These are phyloP conservation scores for Vitis rotundifolia DNA, from an alignment of 164 flowering plant species.

Conservation along the genomic window DNA sequence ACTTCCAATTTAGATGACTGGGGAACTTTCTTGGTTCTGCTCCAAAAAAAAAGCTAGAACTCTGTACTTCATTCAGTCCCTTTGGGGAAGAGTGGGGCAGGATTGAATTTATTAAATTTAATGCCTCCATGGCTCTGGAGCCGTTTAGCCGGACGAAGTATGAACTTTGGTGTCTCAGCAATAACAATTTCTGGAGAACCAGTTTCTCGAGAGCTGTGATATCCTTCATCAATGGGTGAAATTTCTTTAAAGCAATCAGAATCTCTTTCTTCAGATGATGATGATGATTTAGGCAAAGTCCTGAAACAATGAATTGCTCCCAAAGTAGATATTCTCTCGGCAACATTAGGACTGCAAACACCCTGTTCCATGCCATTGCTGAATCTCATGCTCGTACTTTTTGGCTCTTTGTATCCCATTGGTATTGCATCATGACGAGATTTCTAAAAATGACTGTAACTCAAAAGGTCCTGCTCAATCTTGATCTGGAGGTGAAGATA, in stretches of 20 bases:
- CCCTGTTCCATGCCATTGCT: conserved; percentile 19
- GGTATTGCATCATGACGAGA: conserved; percentile 72
- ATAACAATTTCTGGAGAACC: conserved; percentile 25
- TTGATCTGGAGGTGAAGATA: conserved; percentile 43
- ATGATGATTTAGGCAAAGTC: conserved; percentile 24
- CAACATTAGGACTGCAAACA: conserved; percentile 19
- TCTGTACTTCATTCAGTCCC: conserved; percentile 37
- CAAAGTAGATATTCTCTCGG: conserved; percentile 22
- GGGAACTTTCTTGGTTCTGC: conserved; percentile 42
- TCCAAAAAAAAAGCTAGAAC: conserved; percentile 34
- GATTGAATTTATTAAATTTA: conserved; percentile 19
- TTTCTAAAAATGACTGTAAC: conserved; percentile 72
- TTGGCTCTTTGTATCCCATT: conserved; percentile 54
- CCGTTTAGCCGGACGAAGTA: conserved; percentile 33
- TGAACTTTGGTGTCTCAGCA: conserved; percentile 22
- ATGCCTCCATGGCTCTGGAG: conserved; percentile 22
- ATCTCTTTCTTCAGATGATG: conserved; percentile 40
- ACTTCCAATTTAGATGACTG: too few species aligned
- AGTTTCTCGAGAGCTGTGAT: conserved; percentile 13
- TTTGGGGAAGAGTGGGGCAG: conserved; percentile 33
- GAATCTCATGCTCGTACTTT: too few species aligned
- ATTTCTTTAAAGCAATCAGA: conserved; percentile 43
- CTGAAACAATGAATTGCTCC: conserved; percentile 32
- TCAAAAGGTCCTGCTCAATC: conserved; percentile 89
- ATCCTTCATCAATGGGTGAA: conserved; percentile 29